Base-by-base conservation (phyloP, 345 rosid genomes). In the Gossypium longicalyx region DNA sequence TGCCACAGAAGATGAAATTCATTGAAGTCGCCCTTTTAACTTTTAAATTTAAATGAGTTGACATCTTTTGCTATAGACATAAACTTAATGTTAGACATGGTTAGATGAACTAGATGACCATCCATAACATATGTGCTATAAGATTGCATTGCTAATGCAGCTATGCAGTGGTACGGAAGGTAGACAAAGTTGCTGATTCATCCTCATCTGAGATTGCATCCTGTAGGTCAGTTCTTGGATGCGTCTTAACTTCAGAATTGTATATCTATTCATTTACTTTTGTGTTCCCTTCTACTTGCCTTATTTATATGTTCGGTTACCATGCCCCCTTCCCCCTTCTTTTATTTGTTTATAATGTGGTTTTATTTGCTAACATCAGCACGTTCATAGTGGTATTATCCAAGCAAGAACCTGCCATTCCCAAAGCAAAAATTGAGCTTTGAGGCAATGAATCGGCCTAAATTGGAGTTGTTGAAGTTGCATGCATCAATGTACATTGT, bases 121-220 rank as follows among this genome's bases (percentile, higher is more conserved):
- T 70, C 74, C 73, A 34, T 27, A 53, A 34, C 27, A 70, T 34
- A 72, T 23, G 56, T 59, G 27, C 73, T 61, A 57, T 57, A 52
- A 13, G 38, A 12, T 38, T 17, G 23, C 60, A 10, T 70, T 62
- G n/a, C 74, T 80, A n/a, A 3, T 76, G 49, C 86, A 94, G 98
- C 76, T 80, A 74, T 72, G 85, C 88, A 23, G 89, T 88, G 64
- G 84, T 90, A 70, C 93, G 93, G 74, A 94, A 90, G 85, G 79
- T 86, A 58, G 93, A 87, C 20, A 87, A 82, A 78, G 79, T 82
- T 64, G 81, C 77, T 17, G 88, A 75, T 44, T 52, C 87, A 77
- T 83, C 89, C 53, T 77, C 89, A 75, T 83, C 88, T 8, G 87
- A 82, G 23, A 73, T 77, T 74, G 61, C 83, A 74, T 78, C 84